Percentiles rank a stretch among this genome's conserved stretches.
These are phyloP conservation scores for Fusarium caatingaense DNA, from an alignment of 2,329 filamentous ascomycete species.

Conservation along the genomic window DNA sequence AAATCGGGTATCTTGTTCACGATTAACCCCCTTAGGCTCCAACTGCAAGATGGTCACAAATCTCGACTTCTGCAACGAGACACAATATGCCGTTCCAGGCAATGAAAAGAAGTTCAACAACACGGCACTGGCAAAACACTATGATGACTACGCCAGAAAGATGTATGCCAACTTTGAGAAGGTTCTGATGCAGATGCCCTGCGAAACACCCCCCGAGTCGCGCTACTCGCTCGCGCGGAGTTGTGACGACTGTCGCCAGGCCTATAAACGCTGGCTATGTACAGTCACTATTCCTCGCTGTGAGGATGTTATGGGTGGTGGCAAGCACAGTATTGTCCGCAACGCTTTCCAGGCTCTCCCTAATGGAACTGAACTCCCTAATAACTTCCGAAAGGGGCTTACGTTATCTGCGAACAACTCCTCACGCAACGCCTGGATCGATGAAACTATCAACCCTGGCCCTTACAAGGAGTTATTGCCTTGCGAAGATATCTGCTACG, in stretches of 20 bases:
- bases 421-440: constrained; percentile 79
- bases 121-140: constrained; percentile 73
- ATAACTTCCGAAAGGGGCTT: constrained; percentile 46
- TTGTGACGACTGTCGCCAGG: constrained; percentile 79
- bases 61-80: constrained; percentile 87
- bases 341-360: constrained; percentile 78
- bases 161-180: constrained; percentile 84
- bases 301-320: constrained; percentile 77
- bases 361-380: constrained; percentile 69
- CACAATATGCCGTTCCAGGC: constrained; percentile 90
- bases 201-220: constrained; percentile 78
- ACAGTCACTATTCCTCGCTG: constrained; percentile 93
- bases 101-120: constrained; percentile 74
- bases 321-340: constrained; percentile 62
- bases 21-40: constrained; percentile 61
- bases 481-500: constrained; percentile 88
- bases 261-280: constrained; percentile 97
- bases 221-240: constrained; percentile 83
- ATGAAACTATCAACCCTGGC: constrained; percentile 77
- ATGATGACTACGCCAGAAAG: constrained; percentile 77
- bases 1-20: neutral
- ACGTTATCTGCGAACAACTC: constrained; percentile 49
- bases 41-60: constrained; percentile 90
- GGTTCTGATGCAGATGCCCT: constrained; percentile 85
- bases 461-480: constrained; percentile 95